Evolutionary conservation across 2,329 filamentous ascomycete genomes (phyloP).

Genomic region (Rhynchosporium secalis): DNA sequence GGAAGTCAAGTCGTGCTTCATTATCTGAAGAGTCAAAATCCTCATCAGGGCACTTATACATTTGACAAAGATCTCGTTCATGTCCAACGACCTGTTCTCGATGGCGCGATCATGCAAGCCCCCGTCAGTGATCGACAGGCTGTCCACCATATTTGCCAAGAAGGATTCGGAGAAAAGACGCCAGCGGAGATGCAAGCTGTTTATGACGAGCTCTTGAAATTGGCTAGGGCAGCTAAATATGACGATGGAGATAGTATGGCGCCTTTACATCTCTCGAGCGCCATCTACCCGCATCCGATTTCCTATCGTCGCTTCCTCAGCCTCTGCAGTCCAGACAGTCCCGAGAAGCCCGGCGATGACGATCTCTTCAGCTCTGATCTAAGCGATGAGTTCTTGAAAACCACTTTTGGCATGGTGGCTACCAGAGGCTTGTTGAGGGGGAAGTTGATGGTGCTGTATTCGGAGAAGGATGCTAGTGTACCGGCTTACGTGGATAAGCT

Average conservation of each 20-base stretch:
- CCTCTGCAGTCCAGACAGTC: conserved; percentile 7
- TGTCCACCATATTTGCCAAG: conserved; percentile 40
- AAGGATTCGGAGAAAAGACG: conserved; percentile 38
- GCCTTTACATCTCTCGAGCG: neutral
- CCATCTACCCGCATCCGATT: conserved; percentile 13
- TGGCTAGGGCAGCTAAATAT: neutral
- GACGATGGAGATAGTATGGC: neutral
- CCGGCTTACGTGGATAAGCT: conserved; percentile 8
- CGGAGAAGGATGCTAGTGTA: conserved; percentile 5
- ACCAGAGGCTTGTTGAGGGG: conserved; percentile 42
- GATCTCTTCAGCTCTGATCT: conserved; percentile 11
- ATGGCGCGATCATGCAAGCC: conserved; percentile 12
- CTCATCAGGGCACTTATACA: neutral
- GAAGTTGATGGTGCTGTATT: conserved; percentile 9
- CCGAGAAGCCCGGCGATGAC: conserved; percentile 6
- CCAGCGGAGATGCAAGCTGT: conserved; percentile 41
- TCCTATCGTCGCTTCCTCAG: conserved; percentile 1
- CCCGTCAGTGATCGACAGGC: conserved; percentile 7
- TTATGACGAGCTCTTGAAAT: conserved; percentile 1
- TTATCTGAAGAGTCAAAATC: conserved; percentile 7
- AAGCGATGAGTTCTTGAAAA: conserved; percentile 2
- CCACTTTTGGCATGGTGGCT: conserved; percentile 6
- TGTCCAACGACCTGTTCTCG: neutral
- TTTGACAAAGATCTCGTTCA: conserved; percentile 10
- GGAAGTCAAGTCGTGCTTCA: conserved; percentile 12